These are phyloP conservation scores for Tolypocladium album DNA, from an alignment of 2,329 filamentous ascomycete genomes.

Conservation along the genomic window DNA sequence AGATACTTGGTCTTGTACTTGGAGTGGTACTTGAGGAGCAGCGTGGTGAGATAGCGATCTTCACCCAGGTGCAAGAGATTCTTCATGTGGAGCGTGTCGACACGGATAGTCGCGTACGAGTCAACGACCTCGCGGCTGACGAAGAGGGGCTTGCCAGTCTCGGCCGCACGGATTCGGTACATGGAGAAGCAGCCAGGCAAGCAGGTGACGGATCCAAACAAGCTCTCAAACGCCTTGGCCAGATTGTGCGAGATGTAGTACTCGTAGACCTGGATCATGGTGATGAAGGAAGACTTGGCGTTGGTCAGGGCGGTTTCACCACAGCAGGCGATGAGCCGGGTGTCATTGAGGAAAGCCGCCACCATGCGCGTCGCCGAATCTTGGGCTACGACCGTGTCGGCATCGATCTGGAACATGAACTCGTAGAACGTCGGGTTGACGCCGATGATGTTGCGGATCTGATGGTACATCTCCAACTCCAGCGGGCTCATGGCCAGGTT, in stretches of 20 bases:
- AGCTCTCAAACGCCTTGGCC: conserved; percentile 90
- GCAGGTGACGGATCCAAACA: conserved; percentile 96
- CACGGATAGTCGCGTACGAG: conserved; percentile 80
- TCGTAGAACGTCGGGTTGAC: conserved; percentile 99
- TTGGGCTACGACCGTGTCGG: conserved; percentile 84
- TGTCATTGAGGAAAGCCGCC: conserved; percentile 81
- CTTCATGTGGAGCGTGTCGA: conserved; percentile 98
- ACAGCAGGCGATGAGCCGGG: conserved; percentile 84
- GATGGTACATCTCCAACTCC: conserved; percentile 96
- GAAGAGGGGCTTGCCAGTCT: conserved; percentile 91
- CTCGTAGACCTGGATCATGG: conserved; percentile 99
- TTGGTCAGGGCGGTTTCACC: conserved; percentile 92
- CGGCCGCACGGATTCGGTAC: conserved; percentile 92
- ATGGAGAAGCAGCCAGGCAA: conserved; percentile 98
- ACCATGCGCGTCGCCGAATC: conserved; percentile 92
- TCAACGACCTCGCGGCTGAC: conserved; percentile 88
- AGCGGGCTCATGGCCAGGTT: conserved; percentile 92
- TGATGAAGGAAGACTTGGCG: conserved; percentile 84
- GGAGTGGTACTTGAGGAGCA: conserved; percentile 83
- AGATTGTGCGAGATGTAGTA: conserved; percentile 99
- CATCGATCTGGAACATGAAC: conserved; percentile 91
- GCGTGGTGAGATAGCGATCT: conserved; percentile 91
- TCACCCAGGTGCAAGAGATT: conserved; percentile 94
- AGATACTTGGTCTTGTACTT: conserved; percentile 99
- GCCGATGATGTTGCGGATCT: conserved; percentile 96